phyloP scores from a whole-genome alignment of 164 flowering plant genomes.

The Chimonanthus praecox region DNA sequence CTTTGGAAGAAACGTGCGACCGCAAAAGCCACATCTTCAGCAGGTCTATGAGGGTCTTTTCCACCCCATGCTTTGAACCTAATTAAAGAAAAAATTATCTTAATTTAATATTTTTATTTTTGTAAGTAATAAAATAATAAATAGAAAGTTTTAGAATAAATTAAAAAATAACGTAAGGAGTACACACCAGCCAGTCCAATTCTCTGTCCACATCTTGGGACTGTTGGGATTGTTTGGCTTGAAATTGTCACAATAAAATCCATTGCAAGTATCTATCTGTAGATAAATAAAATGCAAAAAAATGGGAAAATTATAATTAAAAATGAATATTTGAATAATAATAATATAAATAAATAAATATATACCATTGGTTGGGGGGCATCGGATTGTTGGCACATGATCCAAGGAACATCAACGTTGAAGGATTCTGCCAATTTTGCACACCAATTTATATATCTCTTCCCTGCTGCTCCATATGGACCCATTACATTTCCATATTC shows the following conservation, averaged over 20 bases:
- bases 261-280: conserved; percentile 74
- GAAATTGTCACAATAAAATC: conserved; percentile 51
- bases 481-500: conserved; percentile 35
- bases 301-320: background rate
- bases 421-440: conserved; percentile 37
- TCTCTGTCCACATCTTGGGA: conserved; percentile 41
- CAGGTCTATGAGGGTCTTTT: conserved; percentile 40
- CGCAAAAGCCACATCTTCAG: conserved; percentile 66
- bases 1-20: conserved; percentile 55
- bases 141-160: background rate
- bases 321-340: background rate
- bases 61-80: conserved; percentile 42
- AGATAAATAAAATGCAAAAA: background rate
- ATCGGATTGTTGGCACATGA: conserved; percentile 48
- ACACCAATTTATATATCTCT: conserved; percentile 36
- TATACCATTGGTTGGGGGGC: conserved; percentile 46
- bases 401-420: conserved; percentile 41
- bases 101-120: background rate
- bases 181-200: conserved; percentile 61
- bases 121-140: background rate
- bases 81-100: background rate
- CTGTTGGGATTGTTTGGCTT: conserved; percentile 16
- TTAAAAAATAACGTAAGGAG: background rate
- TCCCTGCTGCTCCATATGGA: conserved; percentile 30
- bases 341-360: background rate